These are phyloP conservation scores for Sugiyamaella lignohabitans DNA, from an alignment of 805 yeast genomes.

Conservation along the genomic window DNA sequence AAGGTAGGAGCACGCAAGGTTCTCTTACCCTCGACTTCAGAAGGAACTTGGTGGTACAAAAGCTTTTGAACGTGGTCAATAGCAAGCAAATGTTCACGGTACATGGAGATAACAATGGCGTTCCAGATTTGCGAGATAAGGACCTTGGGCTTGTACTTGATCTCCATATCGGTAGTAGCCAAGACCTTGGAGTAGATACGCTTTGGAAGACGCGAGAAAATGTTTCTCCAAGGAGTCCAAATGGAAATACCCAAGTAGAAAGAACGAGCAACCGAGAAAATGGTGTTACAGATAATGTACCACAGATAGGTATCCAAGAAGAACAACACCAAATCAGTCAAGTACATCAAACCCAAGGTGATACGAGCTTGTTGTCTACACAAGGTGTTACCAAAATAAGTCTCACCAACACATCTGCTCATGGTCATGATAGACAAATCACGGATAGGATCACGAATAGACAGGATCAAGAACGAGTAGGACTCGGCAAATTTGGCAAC, in stretches of 20 bases:
- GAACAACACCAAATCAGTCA: slow-evolving; percentile 89
- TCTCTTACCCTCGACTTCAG: slow-evolving; percentile 96
- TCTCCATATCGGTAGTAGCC: slow-evolving; percentile 99
- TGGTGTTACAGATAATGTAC: slow-evolving; percentile 93
- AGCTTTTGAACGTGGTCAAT: slow-evolving; percentile 98
- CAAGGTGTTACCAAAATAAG: slow-evolving; percentile 68
- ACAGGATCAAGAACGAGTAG: slow-evolving; percentile 81
- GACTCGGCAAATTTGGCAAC: slow-evolving; percentile 87
- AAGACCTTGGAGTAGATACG: slow-evolving; percentile 96
- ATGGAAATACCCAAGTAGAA: slow-evolving; percentile 98
- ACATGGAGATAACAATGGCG: slow-evolving; percentile 98
- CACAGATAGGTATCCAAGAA: slow-evolving; percentile 98
- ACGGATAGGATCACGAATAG: slow-evolving; percentile 92
- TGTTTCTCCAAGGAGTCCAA: slow-evolving; percentile 99
- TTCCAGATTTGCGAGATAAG: slow-evolving; percentile 98
- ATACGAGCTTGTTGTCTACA: slow-evolving; percentile 86
- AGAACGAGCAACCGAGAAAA: slow-evolving; percentile 95
- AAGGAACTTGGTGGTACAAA: slow-evolving; percentile 96
- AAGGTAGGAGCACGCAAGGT: slow-evolving; percentile 98
- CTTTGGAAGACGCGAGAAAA: slow-evolving; percentile 95
- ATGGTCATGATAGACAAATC: slow-evolving; percentile 72
- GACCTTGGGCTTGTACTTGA: slow-evolving; percentile 97
- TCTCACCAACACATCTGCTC: slow-evolving; percentile 90
- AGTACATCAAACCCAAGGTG: slow-evolving; percentile 85
- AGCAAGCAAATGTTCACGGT: slow-evolving; percentile 96